Conservation (phyloP, 352 stramenopile genomes). For the Blastocystis sp. region DNA sequence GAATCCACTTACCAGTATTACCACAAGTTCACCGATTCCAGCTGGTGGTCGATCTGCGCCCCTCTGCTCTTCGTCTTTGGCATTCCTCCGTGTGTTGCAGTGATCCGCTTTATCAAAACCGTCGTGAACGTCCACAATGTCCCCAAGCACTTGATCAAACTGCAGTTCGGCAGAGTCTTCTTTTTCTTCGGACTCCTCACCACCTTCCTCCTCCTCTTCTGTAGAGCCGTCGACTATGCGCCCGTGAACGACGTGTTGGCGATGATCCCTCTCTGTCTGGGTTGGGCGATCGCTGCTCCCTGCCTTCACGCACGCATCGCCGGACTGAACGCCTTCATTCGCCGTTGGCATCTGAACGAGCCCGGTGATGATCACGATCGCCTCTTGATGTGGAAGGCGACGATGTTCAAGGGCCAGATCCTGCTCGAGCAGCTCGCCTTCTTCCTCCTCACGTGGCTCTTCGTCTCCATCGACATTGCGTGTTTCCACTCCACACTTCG, state of each 20-base stretch:
- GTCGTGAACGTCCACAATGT: neutral
- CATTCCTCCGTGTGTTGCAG: constrained; percentile 29
- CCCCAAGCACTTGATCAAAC: constrained; percentile 30
- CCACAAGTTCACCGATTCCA: neutral
- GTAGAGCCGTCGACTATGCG: neutral
- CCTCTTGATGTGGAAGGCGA: constrained; percentile 50
- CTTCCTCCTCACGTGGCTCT: neutral
- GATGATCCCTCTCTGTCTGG: neutral
- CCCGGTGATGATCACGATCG: constrained; percentile 12
- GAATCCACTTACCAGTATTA: neutral
- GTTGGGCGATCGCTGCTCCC: constrained; percentile 32
- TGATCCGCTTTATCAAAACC: neutral
- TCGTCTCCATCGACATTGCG: constrained; percentile 4
- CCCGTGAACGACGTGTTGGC: neutral
- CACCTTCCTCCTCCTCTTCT: constrained; percentile 13
- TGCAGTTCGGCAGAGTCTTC: constrained; percentile 13
- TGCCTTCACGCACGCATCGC: neutral
- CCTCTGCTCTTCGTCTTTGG: neutral
- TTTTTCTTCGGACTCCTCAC: constrained; percentile 45
- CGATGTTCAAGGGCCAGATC: constrained; percentile 58
- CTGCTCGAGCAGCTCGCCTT: constrained; percentile 24
- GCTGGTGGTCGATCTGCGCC: constrained; percentile 11
- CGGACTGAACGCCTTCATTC: constrained; percentile 25
- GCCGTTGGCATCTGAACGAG: constrained; percentile 31
- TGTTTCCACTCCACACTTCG: constrained; percentile 8